Base-by-base conservation (phyloP, 2,329 filamentous ascomycete species). In the Tolypocladium paradoxum region DNA sequence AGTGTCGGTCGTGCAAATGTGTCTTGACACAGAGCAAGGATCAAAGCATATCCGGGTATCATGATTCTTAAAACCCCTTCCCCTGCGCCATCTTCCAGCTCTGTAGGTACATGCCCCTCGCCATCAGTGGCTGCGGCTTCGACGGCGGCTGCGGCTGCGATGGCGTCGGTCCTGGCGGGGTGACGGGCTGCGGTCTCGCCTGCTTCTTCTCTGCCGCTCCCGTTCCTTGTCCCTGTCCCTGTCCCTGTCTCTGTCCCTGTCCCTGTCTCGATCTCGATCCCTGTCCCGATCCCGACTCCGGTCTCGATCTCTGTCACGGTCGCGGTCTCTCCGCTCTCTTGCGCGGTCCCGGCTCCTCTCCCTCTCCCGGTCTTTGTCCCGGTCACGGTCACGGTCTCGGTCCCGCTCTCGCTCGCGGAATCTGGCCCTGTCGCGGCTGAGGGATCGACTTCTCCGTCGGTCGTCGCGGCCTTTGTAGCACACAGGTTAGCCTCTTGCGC, bases 141-240 rank as follows among this genome's bases (percentile, higher is more conserved):
- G 73, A 63, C 59, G 70, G 67, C 64, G 73, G 62, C 65, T 69
- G 62, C 60, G 65, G 64, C 55, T 76, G 65, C 62, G 65, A 36
- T 65, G 62, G n/a, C 68, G 62, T 49, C 69, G 57, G 40, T 70
- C 65, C 49, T 67, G 62, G 7, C 66, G 65, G 11, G 68, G 66
- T 9, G 68, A 70, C 40, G 62, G n/a, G 54, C 67, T 71, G n/a
- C 64, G 57, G 22, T 66, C 63, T 52, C 64, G 57, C 55, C 67
- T 61, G 20, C 56, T 50, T 59, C 58, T 54, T 56, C 57, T 35
- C 36, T 64, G 60, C 31, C 64, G 62, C 14, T 69, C 55, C 58
- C 63, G n/a, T 69, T 76, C 70, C 54, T 64, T 68, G 54, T 70
- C 70, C 38, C 66, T 64, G 53, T 65, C 61, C 9, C 67, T 53